A percentile compares a stretch with the other conserved stretches of the same genome.
Conservation (phyloP, 192 early-diverging fungal species). For the Podila clonocystis region DNA sequence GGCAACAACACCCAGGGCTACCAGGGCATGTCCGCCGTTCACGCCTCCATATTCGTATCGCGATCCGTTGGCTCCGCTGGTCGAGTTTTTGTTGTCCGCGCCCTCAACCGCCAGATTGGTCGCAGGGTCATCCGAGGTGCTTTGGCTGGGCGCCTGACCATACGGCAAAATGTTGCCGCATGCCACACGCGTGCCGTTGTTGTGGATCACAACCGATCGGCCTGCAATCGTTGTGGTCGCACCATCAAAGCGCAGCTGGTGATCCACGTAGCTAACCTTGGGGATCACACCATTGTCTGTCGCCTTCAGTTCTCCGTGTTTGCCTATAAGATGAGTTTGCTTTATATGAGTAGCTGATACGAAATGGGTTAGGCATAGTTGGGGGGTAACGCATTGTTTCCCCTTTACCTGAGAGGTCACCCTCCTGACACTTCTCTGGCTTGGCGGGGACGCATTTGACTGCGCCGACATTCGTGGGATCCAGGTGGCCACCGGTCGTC, state of each 20-base stretch:
- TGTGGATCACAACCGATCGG: constrained; percentile 35
- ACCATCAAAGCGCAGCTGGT: constrained; percentile 6
- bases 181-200: constrained; percentile 30
- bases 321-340: constrained; percentile 6
- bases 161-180: constrained; percentile 12
- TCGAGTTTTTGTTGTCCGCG: no score
- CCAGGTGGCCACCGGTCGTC: constrained; percentile 23
- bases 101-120: no score
- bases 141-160: no score
- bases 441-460: constrained; percentile 6
- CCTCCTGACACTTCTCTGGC: constrained; percentile 27
- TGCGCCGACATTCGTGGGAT: constrained; percentile 18
- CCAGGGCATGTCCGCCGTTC: no score
- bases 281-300: constrained; percentile 1
- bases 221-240: constrained; percentile 12
- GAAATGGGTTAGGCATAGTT: no score
- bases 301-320: constrained; percentile 25
- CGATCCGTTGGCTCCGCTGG: no score
- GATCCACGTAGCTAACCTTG: constrained; percentile 2
- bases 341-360: no score
- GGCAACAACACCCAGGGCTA: no score
- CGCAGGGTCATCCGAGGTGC: neutral
- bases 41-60: no score
- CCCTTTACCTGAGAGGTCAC: constrained; percentile 26
- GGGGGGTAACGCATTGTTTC: no score